Evolutionary conservation across 441 rosid species (phyloP).

Genomic region (Populus hybrid): DNA sequence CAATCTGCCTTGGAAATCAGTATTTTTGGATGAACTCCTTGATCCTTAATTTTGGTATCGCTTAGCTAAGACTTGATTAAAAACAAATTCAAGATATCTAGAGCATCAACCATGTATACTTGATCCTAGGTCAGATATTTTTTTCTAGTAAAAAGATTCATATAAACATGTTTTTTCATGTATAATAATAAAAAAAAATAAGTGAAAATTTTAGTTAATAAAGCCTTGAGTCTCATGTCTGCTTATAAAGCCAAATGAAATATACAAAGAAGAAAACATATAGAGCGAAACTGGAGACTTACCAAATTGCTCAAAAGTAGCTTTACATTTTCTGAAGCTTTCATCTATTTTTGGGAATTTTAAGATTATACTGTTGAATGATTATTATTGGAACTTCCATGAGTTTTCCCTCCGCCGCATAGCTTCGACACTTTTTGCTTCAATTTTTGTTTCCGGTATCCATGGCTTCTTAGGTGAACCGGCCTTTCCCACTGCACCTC

Average conservation of each 20-base stretch:
- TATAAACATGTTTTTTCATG: too few species aligned
- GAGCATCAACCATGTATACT: neutral
- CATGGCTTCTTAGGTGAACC: constrained; percentile 30
- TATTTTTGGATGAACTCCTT: neutral
- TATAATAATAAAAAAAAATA: too few species aligned
- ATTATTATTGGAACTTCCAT: constrained; percentile 65
- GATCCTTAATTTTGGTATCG: neutral
- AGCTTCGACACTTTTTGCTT: constrained; percentile 76
- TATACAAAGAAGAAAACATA: neutral
- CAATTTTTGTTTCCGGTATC: constrained; percentile 72
- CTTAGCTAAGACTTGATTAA: neutral
- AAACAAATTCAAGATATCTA: neutral
- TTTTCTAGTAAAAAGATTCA: too few species aligned
- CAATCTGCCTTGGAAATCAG: neutral
- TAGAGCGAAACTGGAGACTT: constrained; percentile 12
- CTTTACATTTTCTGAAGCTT: constrained; percentile 75
- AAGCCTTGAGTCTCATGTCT: neutral
- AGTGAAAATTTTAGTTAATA: too few species aligned
- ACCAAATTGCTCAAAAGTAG: constrained; percentile 84
- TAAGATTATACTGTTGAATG: constrained; percentile 77
- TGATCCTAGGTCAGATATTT: too few species aligned
- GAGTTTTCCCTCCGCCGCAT: constrained; percentile 60
- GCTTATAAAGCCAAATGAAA: neutral
- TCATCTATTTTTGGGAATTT: constrained; percentile 91
- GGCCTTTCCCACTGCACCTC: constrained; percentile 48